A percentile compares a stretch with the other conserved stretches of the same genome.
Conservation (phyloP, 192 early-diverging fungal species). For the Backusella tarrabulga region DNA sequence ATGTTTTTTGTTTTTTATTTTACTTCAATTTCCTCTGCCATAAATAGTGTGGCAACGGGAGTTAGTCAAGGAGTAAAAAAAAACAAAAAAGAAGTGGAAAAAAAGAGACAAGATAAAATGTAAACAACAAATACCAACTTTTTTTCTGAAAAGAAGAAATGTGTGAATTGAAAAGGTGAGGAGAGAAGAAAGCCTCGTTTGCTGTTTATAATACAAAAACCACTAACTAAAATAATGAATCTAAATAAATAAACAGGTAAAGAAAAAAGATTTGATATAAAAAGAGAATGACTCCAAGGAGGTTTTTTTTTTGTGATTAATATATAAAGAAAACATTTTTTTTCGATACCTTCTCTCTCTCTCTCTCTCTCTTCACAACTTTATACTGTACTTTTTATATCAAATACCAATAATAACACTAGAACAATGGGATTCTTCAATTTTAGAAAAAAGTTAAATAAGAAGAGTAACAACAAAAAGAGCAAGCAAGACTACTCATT, state of each 20-base stretch:
- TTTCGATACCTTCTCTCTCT: neutral
- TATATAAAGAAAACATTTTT: neutral
- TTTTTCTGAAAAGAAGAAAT: neutral
- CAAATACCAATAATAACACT: neutral
- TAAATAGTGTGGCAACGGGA: constrained; percentile 5
- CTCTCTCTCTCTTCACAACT: neutral
- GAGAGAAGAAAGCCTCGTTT: neutral
- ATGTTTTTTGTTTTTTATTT: neutral
- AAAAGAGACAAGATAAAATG: neutral
- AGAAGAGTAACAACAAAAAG: neutral
- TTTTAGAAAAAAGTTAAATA: neutral
- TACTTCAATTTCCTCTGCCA: neutral
- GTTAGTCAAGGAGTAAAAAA: neutral
- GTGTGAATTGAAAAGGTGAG: neutral
- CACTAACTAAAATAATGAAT: neutral
- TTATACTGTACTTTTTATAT: neutral
- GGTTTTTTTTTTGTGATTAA: neutral
- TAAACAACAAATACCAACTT: neutral
- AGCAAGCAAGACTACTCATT: neutral
- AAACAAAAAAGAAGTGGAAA: neutral
- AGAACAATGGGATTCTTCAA: neutral
- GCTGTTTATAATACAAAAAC: neutral
- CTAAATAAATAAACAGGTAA: neutral
- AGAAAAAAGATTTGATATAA: neutral
- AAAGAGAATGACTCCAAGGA: neutral